Evolutionary conservation across 148 eudicot species (phyloP).

Genomic region (Vaccinium vitisidaea): DNA sequence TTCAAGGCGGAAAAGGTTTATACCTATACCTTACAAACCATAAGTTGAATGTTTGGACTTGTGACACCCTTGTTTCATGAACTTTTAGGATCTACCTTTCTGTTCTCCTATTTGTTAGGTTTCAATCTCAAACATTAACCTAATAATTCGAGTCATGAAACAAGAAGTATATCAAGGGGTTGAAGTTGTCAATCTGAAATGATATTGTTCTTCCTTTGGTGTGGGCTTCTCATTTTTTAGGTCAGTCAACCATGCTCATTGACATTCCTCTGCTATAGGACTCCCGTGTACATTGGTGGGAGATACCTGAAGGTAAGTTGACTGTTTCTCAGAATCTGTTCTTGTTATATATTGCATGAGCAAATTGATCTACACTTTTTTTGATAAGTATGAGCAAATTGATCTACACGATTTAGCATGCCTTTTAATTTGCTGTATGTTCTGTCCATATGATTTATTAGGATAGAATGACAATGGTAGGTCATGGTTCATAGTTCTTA

Average conservation of each 20-base stretch:
- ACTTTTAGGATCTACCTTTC: neutral
- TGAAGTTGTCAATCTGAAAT: neutral
- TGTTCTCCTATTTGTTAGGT: neutral
- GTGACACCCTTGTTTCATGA: neutral
- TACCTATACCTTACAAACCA: neutral
- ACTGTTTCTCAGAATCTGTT: conserved; percentile 11
- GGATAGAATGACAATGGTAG: neutral
- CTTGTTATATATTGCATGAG: conserved; percentile 6
- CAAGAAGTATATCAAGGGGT: neutral
- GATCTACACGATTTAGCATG: conserved; percentile 5
- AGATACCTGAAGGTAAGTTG: conserved; percentile 83
- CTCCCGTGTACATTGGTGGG: conserved; percentile 79
- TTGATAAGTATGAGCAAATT: conserved; percentile 15
- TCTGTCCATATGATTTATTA: conserved; percentile 8
- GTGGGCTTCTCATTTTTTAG: conserved; percentile 29
- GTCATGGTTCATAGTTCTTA: neutral
- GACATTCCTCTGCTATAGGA: conserved; percentile 46
- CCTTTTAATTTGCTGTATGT: neutral
- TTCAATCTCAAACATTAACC: neutral
- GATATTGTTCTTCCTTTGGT: conserved; percentile 12
- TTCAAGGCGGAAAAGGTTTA: conserved; percentile 49
- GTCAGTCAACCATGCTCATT: conserved; percentile 56
- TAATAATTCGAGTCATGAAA: neutral
- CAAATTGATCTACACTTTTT: conserved; percentile 7
- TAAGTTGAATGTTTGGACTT: neutral